Evolutionary conservation across 352 stramenopile species (phyloP).

Genomic region (Globisporangium apiculatum): DNA sequence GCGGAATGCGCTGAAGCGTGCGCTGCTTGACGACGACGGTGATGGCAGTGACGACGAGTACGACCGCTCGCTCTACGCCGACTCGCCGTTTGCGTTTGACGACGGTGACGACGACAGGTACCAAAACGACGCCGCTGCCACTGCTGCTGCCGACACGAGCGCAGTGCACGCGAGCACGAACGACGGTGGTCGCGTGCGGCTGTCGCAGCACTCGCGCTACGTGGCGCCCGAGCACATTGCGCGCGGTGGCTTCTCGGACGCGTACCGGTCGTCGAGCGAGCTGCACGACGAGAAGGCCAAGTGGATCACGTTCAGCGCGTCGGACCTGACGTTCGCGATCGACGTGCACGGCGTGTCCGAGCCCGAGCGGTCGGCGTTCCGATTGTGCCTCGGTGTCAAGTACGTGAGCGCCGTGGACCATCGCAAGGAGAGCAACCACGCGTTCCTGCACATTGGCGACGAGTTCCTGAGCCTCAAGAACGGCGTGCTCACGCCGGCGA

Average conservation of each 20-base stretch:
- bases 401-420: slow-evolving; percentile 63
- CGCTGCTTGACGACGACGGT: slow-evolving; percentile 8
- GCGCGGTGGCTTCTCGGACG: slow-evolving; percentile 63
- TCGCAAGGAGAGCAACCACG: slow-evolving; percentile 63
- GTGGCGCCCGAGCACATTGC: slow-evolving; percentile 43
- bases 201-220: slow-evolving; percentile 16
- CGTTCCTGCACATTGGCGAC: slow-evolving; percentile 73
- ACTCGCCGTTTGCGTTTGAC: slow-evolving; percentile 4
- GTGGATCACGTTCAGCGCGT: slow-evolving; percentile 75
- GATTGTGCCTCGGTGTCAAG: slow-evolving; percentile 47
- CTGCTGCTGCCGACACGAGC: neutral
- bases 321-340: slow-evolving; percentile 43
- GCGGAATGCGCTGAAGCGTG: slow-evolving; percentile 27
- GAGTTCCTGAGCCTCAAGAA: slow-evolving; percentile 81
- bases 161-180: slow-evolving; percentile 4
- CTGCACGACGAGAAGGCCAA: slow-evolving; percentile 43
- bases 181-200: slow-evolving; percentile 5
- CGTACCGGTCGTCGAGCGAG: slow-evolving; percentile 41
- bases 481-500: slow-evolving; percentile 55
- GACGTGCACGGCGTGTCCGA: slow-evolving; percentile 68
- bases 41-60: slow-evolving; percentile 29
- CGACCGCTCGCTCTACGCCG: slow-evolving; percentile 17
- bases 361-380: slow-evolving; percentile 49
- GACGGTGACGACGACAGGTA: slow-evolving; percentile 14
- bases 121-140: slow-evolving; percentile 12